These are phyloP conservation scores for Glebionis coronaria DNA, from an alignment of 129 eudicot genomes.

Conservation along the genomic window DNA sequence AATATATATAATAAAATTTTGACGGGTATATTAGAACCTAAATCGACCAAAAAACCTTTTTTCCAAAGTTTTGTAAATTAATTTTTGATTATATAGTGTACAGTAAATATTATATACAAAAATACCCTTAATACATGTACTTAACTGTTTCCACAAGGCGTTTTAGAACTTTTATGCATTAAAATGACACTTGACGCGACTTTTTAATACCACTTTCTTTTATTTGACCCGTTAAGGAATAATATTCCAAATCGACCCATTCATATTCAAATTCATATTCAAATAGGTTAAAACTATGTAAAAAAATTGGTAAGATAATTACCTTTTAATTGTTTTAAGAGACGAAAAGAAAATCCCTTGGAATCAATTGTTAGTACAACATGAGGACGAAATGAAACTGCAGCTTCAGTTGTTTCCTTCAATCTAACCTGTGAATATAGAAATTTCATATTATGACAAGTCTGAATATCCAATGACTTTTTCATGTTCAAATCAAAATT, in stretches of 20 bases:
- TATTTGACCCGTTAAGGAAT: too few relatives aligned
- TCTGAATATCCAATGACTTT: neutral
- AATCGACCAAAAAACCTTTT: neutral
- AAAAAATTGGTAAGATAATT: constrained; percentile 9
- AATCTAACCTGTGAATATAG: constrained; percentile 53
- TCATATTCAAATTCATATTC: too few relatives aligned
- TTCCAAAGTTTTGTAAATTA: too few relatives aligned
- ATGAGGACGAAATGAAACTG: constrained; percentile 67
- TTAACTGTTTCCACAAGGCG: too few relatives aligned
- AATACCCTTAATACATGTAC: too few relatives aligned
- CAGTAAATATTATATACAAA: too few relatives aligned
- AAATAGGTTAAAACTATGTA: too few relatives aligned
- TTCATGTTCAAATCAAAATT: constrained; percentile 1
- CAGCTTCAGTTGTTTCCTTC: constrained; percentile 70
- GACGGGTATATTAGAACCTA: neutral
- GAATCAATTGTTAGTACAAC: constrained; percentile 90
- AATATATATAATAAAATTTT: constrained; percentile 23
- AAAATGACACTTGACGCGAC: too few relatives aligned
- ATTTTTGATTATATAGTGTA: too few relatives aligned
- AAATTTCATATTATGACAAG: constrained; percentile 4
- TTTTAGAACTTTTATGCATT: too few relatives aligned
- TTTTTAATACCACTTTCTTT: too few relatives aligned
- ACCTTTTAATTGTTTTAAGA: constrained; percentile 75
- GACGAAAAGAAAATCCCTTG: constrained; percentile 88
- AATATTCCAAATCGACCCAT: too few relatives aligned